These are phyloP conservation scores for Candida endomychidarum DNA, from an alignment of 805 yeast genomes.

Conservation along the genomic window DNA sequence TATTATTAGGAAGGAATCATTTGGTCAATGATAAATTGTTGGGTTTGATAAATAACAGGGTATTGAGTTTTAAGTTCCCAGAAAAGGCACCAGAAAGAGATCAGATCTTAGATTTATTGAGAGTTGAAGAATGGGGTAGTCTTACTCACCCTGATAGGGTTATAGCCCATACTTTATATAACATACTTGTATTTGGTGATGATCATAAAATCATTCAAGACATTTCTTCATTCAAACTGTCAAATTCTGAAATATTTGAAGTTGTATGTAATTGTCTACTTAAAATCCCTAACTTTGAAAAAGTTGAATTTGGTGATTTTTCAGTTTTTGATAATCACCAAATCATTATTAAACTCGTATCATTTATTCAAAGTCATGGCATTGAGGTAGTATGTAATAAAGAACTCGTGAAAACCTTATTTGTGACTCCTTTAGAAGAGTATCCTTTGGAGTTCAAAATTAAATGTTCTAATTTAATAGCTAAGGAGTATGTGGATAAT, in stretches of 20 bases:
- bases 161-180: neutral
- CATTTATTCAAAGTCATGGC: neutral
- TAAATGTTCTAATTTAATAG: slow-evolving; percentile 21
- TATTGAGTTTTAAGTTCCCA: neutral
- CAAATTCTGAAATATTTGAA: neutral
- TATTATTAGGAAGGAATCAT: slow-evolving; percentile 1
- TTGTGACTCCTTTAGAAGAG: neutral
- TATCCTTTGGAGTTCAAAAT: slow-evolving; percentile 18
- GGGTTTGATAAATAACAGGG: neutral
- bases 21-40: neutral
- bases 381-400: neutral
- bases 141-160: neutral
- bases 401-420: slow-evolving; percentile 12
- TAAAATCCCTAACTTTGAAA: neutral
- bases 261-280: neutral
- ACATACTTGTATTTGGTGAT: neutral
- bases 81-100: neutral
- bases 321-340: too few species aligned
- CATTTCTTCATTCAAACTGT: neutral
- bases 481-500: slow-evolving; percentile 1
- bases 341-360: neutral
- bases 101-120: neutral
- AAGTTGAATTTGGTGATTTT: neutral
- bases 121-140: neutral
- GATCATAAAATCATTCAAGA: neutral